Base-by-base conservation (phyloP, 345 rosid genomes). In the Rhizophora mangle region DNA sequence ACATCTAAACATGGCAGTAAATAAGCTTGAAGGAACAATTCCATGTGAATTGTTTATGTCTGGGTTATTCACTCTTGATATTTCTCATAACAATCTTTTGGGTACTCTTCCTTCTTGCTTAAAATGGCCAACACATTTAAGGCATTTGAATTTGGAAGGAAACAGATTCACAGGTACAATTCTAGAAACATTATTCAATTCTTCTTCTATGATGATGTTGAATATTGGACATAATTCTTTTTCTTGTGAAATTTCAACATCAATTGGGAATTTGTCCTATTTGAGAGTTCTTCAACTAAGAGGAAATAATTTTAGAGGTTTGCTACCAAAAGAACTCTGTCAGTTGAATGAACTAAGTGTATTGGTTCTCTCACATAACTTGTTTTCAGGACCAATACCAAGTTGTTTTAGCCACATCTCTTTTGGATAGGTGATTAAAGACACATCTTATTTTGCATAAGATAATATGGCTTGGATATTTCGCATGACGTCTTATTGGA, bases 51-150 rank as follows among this genome's bases (percentile, higher is more conserved):
- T 39, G 3, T 39, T 15, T 39, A 39, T 3, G 3, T 43, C 60
- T 5, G 0, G 0, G 4, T 31, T 65, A 31, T 51, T 2, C 9
- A 3, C 52, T 65, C 34, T 65, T 13, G 60, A 52, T 26, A 52
- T 65, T 29, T 65, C 60, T 3, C 9, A 53, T n/a, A 65, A 52
- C 47, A 53, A 65, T 43, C 29, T 65, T 20, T 20, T 30, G 34
- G 69, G 69, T 34, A 31, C 19, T 1, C 9, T 65, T 6, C 47
- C 60, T 34, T 30, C 69, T 30, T 65, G 60, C 58, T 65, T 52
- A 3, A 52, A 52, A 30, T 39, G 60, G n/a, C 18, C 60, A 21
- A 30, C 69, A 4, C 1, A 9, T 39, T 29, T 65, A 29, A 15
- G 5, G 19, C 54, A 27, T 6, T 59, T 65, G 39, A 49, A 49